Percentiles rank a stretch among this genome's conserved stretches.
Evolutionary conservation across 208 protist genomes (phyloP).

Genomic region (Leishmania major): DNA sequence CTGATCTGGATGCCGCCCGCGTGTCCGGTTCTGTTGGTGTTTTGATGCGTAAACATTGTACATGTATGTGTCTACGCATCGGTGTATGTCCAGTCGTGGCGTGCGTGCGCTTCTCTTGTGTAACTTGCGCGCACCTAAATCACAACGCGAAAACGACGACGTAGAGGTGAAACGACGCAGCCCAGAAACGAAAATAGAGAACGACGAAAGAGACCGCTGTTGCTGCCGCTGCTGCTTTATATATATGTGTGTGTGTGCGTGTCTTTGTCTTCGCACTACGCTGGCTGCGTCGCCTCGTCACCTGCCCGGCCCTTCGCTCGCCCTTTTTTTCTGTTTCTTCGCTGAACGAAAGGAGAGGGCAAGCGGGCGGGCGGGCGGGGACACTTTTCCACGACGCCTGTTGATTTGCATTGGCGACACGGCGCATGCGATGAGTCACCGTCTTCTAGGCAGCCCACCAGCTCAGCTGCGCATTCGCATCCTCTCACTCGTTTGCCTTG

Average conservation of each 20-base stretch:
- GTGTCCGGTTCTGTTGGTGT: neutral
- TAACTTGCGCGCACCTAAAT: neutral
- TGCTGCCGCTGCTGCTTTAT: too few species aligned
- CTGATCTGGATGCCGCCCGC: neutral
- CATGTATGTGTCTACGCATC: neutral
- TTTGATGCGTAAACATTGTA: neutral
- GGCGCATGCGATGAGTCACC: neutral
- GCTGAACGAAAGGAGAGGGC: neutral
- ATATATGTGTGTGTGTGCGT: too few species aligned
- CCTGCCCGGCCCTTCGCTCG: neutral
- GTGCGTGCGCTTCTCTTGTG: constrained; percentile 11
- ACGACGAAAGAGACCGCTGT: neutral
- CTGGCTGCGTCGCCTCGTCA: neutral
- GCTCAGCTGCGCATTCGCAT: neutral
- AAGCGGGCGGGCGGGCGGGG: neutral
- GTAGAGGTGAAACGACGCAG: neutral
- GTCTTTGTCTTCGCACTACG: neutral
- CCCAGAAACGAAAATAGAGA: too few species aligned
- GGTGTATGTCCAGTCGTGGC: constrained; percentile 1
- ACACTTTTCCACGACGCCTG: neutral
- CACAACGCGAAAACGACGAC: neutral
- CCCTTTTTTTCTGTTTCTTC: neutral
- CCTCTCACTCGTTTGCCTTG: neutral
- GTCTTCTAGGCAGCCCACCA: neutral
- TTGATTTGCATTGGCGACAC: neutral